Conservation (phyloP, 2,329 filamentous ascomycete species). For the Ceratocystis variospora region DNA sequence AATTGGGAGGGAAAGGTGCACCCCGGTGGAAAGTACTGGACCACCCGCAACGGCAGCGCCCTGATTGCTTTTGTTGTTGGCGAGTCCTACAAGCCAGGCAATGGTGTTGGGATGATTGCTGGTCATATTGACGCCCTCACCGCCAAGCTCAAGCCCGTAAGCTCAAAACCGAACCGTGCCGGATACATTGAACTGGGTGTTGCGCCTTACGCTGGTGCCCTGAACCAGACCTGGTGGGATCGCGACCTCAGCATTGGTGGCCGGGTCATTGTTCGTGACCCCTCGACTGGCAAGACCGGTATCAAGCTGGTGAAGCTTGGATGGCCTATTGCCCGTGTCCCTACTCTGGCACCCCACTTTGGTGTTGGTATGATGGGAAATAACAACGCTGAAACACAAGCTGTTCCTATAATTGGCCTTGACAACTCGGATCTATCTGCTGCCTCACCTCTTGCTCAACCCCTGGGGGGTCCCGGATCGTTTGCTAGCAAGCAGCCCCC, state of each 20-base stretch:
- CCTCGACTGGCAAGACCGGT: constrained; percentile 57
- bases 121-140: constrained; percentile 90
- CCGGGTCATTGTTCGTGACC: constrained; percentile 68
- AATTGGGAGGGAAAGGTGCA: constrained; percentile 60
- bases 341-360: constrained; percentile 88
- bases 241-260: constrained; percentile 84
- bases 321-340: constrained; percentile 87
- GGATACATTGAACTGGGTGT: constrained; percentile 84
- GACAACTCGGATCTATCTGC: constrained; percentile 50
- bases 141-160: constrained; percentile 80
- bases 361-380: constrained; percentile 56
- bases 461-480: constrained; percentile 50
- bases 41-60: constrained; percentile 71
- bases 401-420: constrained; percentile 84
- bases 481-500: constrained; percentile 78
- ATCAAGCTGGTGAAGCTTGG: constrained; percentile 77
- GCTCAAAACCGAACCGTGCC: constrained; percentile 66
- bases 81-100: constrained; percentile 64
- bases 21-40: constrained; percentile 77
- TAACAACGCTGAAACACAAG: constrained; percentile 79
- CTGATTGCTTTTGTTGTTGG: constrained; percentile 78
- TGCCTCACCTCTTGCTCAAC: constrained; percentile 22
- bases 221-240: constrained; percentile 94
- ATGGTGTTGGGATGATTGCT: constrained; percentile 76
- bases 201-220: constrained; percentile 76